Evolutionary conservation across 805 yeast genomes (phyloP).

Genomic region (Hanseniaspora lachancei): DNA sequence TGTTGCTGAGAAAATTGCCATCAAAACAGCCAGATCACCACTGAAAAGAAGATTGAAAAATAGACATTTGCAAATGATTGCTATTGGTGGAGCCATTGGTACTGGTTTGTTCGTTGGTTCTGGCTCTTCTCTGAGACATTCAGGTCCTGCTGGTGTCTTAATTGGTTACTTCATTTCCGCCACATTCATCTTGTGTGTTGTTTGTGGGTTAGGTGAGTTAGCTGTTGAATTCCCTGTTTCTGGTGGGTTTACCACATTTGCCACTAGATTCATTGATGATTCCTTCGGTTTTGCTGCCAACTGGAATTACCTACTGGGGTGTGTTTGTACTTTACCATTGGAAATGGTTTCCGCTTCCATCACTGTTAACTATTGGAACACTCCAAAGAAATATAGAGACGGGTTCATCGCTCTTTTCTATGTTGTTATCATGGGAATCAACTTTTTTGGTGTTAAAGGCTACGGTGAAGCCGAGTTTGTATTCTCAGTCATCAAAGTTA

Average conservation of each 20-base stretch:
- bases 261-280: constrained; percentile 45
- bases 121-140: constrained; percentile 45
- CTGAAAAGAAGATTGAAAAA: constrained; percentile 39
- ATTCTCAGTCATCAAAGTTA: constrained; percentile 36
- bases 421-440: constrained; percentile 34
- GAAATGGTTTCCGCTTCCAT: constrained; percentile 43
- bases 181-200: constrained; percentile 42
- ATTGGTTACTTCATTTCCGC: constrained; percentile 45
- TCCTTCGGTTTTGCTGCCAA: constrained; percentile 53
- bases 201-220: constrained; percentile 49
- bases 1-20: constrained; percentile 35
- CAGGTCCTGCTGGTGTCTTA: constrained; percentile 59
- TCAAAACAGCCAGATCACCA: constrained; percentile 40
- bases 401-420: constrained; percentile 40
- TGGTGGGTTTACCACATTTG: constrained; percentile 50
- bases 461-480: constrained; percentile 44
- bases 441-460: constrained; percentile 41
- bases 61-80: constrained; percentile 50
- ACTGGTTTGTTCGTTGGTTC: constrained; percentile 66
- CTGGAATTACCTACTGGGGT: constrained; percentile 42
- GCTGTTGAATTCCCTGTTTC: constrained; percentile 51
- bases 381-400: constrained; percentile 35
- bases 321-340: constrained; percentile 39
- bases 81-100: constrained; percentile 61
- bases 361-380: constrained; percentile 40